Conservation (phyloP, 2,329 filamentous ascomycete genomes). For the Talaromyces marneffei region DNA sequence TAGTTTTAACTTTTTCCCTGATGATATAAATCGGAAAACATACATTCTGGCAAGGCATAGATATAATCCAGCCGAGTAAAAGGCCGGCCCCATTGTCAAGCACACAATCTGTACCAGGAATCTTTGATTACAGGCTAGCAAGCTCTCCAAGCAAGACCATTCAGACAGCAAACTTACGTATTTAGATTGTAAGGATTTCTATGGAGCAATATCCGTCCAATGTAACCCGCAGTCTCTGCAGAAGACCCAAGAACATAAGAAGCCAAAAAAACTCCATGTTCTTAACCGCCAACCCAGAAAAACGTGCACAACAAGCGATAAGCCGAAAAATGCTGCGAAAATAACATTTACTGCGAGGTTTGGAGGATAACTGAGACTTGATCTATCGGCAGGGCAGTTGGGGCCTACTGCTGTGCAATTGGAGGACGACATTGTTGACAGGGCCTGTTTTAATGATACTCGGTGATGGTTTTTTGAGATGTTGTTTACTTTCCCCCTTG, state of each 20-base stretch:
- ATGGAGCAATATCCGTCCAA: not conserved
- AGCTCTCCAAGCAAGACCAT: not conserved
- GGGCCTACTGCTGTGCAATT: not conserved
- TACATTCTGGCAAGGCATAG: constrained; percentile 4
- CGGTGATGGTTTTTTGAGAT: not conserved
- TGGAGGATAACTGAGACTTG: not conserved
- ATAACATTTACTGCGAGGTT: not conserved
- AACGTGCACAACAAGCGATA: not conserved
- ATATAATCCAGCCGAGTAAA: not conserved
- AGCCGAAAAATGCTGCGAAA: not conserved
- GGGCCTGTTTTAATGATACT: not conserved
- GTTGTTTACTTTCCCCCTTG: too few relatives aligned
- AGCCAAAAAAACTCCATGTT: not conserved
- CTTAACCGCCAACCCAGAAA: not conserved
- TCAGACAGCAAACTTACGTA: not conserved
- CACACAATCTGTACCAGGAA: constrained; percentile 5
- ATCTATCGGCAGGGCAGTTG: not conserved
- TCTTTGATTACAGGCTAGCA: not conserved
- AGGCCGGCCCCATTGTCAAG: not conserved
- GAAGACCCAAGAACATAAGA: not conserved
- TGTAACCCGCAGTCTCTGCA: not conserved
- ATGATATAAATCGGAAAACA: not conserved
- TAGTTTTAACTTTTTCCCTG: not conserved
- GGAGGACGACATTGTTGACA: not conserved
- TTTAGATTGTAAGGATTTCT: not conserved